Percentiles rank a stretch among this genome's conserved stretches.
Conservation (phyloP, 805 yeast genomes). For the Candida sithepensis region DNA sequence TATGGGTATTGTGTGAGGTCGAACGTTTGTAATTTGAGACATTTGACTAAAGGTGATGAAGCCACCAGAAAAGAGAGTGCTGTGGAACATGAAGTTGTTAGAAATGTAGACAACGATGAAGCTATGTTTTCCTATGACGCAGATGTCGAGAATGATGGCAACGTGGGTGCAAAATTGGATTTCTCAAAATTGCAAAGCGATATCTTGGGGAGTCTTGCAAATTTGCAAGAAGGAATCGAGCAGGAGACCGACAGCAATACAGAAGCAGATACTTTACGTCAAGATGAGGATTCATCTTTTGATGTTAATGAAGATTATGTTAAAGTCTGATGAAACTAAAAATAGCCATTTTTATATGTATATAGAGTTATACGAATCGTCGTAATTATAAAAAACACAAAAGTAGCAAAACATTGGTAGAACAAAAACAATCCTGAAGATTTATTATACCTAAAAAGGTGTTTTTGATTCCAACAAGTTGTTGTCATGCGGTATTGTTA, state of each 20-base stretch:
- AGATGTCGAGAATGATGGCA: constrained; percentile 1
- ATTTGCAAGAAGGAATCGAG: constrained; percentile 1
- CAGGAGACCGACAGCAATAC: constrained; percentile 3
- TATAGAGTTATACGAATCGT: not conserved
- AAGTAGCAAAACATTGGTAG: not conserved
- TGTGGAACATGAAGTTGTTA: constrained; percentile 9
- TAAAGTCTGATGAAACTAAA: constrained; percentile 1
- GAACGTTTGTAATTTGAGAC: constrained; percentile 49
- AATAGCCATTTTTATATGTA: not conserved
- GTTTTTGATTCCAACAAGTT: too few relatives aligned
- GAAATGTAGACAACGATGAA: constrained; percentile 31
- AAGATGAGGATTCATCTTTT: constrained; percentile 12
- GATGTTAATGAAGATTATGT: constrained; percentile 21
- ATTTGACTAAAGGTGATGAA: constrained; percentile 27
- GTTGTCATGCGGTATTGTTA: not conserved
- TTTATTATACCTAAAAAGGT: too few relatives aligned
- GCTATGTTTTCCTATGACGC: constrained; percentile 22
- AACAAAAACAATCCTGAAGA: not conserved
- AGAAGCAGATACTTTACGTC: constrained; percentile 5
- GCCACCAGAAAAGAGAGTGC: constrained; percentile 1
- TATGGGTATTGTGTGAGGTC: constrained; percentile 56
- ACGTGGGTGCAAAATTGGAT: constrained; percentile 13
- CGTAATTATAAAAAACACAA: not conserved
- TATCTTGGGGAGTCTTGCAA: constrained; percentile 13
- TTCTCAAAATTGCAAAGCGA: constrained; percentile 12